These are phyloP conservation scores for Xylaria sp. DNA, from an alignment of 2,329 filamentous ascomycete genomes.

Conservation along the genomic window DNA sequence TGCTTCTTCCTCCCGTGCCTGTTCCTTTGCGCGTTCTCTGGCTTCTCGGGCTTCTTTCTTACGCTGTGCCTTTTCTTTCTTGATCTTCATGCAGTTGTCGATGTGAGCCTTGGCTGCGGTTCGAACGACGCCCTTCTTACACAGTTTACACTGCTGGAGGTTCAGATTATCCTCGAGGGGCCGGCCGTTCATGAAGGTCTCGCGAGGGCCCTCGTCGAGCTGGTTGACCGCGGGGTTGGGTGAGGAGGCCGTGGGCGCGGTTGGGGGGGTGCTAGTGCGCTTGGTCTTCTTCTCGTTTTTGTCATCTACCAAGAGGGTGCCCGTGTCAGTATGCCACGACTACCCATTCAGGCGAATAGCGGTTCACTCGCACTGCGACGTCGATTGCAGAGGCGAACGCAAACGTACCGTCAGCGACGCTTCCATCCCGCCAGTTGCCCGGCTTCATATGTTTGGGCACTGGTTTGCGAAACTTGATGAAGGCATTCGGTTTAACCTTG, in stretches of 20 bases:
- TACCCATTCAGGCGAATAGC: no score
- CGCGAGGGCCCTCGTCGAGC: slow-evolving; percentile 76
- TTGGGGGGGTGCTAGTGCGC: slow-evolving; percentile 47
- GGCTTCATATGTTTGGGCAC: slow-evolving; percentile 67
- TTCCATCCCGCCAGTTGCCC: slow-evolving; percentile 75
- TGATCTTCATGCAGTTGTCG: slow-evolving; percentile 80
- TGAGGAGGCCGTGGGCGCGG: slow-evolving; percentile 49
- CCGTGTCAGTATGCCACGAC: not conserved
- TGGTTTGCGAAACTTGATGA: slow-evolving; percentile 67
- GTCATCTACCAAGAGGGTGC: slow-evolving; percentile 45
- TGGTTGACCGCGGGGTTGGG: slow-evolving; percentile 66
- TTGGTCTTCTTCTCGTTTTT: slow-evolving; percentile 63
- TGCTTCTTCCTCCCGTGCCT: slow-evolving; percentile 62
- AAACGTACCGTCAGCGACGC: slow-evolving; percentile 64
- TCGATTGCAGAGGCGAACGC: not conserved
- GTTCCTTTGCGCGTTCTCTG: slow-evolving; percentile 67
- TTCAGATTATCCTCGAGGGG: slow-evolving; percentile 82
- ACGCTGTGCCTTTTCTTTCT: slow-evolving; percentile 79
- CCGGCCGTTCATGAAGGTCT: slow-evolving; percentile 80
- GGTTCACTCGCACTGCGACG: no score
- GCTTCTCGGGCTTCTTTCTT: slow-evolving; percentile 78
- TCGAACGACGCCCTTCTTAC: slow-evolving; percentile 84
- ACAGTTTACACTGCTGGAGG: slow-evolving; percentile 88
- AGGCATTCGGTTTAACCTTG: slow-evolving; percentile 52
- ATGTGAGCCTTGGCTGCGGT: slow-evolving; percentile 80